Evolutionary conservation across 345 rosid species (phyloP), one percentile per base, ranked within the genome.

Genomic region (Eucalyptus regnans): DNA sequence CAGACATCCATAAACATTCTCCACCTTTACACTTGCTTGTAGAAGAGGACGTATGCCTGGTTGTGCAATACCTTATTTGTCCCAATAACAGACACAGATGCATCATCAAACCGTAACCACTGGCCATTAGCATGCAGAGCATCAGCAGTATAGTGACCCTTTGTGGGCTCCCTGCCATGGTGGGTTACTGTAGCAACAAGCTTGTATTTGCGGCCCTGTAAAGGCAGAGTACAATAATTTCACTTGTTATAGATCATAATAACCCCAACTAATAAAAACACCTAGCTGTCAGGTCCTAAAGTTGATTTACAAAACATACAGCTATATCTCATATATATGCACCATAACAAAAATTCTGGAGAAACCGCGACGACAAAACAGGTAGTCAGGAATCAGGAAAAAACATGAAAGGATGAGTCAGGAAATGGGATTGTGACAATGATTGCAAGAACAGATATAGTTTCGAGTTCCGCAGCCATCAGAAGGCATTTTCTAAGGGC

Each of bases 121-220:
- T 94, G 97, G 87, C 94, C 92, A 68, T 94, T 95, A 58, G 92
- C 91, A 62, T 92, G 90, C 13, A 96, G 93, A 17, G 95, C 96
- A 92, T 98, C 99, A 5, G 99, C 93, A 6, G 99, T 97, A 76
- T 98, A 98, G 91, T 98, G 99, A 51, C 99, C 99, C 93, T 96
- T 97, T 0, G 98, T 97, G 9, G 98, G 97, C 64, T 97, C 98
- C 90, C 96, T 90, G 86, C 99, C 99, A 50, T 96, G 99, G 93
- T 98, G 99, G 46, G 99, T 97, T 60, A 98, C 87, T 0, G 99
- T 96, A 12, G 99, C 99, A 86, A 97, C 96, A 86, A 98, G 99
- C 91, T 97, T 97, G 88, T 98, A 97, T 88, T 92, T 98, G 81
- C 97, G 93, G 37, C 98, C 91, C 99, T 96, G 92, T 23, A 91